Percentiles rank a stretch among this genome's conserved stretches.
phyloP scores from a whole-genome alignment of 2,329 filamentous ascomycete species.

The Rhexocercosporidium sp. region DNA sequence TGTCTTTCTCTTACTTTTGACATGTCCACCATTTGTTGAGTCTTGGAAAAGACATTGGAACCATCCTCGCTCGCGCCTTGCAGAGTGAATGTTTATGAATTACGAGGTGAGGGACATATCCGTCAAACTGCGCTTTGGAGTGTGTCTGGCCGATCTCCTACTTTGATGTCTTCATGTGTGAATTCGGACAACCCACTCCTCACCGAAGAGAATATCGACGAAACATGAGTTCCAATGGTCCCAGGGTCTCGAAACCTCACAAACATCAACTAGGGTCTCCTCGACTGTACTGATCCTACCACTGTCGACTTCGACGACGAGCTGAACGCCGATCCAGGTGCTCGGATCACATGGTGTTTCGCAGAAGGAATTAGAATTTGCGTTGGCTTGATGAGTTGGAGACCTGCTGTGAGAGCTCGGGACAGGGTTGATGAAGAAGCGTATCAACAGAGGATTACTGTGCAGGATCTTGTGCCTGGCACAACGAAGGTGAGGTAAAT shows the following conservation, averaged over 20 bases:
- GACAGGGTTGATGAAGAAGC: background rate
- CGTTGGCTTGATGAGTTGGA: background rate
- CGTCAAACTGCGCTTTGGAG: too few species aligned
- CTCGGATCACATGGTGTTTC: background rate
- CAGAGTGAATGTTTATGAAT: too few species aligned
- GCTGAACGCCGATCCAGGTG: background rate
- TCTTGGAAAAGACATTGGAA: too few species aligned
- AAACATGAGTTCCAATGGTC: background rate
- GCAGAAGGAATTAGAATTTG: background rate
- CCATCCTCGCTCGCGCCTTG: too few species aligned
- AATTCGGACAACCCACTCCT: conserved; percentile 8
- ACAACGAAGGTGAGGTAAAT: background rate
- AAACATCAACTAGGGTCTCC: background rate
- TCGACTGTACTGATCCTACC: background rate
- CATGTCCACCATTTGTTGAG: too few species aligned
- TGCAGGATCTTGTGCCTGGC: background rate
- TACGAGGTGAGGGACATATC: too few species aligned
- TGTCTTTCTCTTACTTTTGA: too few species aligned
- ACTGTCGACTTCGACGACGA: background rate
- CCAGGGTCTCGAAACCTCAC: background rate
- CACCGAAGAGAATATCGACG: background rate
- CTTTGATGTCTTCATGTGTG: background rate
- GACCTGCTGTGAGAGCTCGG: background rate
- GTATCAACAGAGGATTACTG: background rate
- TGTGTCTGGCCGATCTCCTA: background rate